Conservation (phyloP, 495 filamentous ascomycete genomes). For the Xylaria flabelliformis region DNA sequence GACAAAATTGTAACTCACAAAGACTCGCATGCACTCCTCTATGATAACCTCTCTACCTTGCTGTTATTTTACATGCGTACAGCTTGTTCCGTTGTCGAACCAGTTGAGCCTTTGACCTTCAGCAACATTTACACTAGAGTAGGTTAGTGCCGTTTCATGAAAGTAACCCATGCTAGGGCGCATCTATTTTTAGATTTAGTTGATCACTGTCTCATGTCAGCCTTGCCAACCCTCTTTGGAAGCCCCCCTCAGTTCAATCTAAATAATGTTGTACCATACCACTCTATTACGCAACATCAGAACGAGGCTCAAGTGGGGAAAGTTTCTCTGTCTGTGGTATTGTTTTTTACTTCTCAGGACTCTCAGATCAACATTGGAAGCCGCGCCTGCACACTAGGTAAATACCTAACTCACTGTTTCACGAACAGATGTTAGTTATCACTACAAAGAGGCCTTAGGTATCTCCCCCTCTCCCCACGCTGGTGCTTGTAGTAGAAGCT, state of each 20-base stretch:
- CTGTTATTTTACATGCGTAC: neutral
- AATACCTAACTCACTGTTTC: neutral
- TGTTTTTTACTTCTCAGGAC: neutral
- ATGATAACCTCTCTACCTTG: neutral
- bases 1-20: neutral
- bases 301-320: neutral
- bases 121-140: neutral
- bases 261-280: neutral
- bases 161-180: neutral
- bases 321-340: too few species aligned
- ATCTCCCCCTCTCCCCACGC: neutral
- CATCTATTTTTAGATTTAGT: conserved; percentile 9
- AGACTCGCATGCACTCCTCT: neutral
- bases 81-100: neutral
- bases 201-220: neutral
- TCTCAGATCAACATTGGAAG: neutral
- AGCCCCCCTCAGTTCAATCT: neutral
- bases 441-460: neutral
- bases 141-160: neutral
- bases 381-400: neutral
- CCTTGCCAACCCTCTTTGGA: neutral
- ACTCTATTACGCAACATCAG: neutral
- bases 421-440: neutral
- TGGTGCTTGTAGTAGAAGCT: neutral
- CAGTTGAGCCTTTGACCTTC: neutral